phyloP scores from a whole-genome alignment of 495 filamentous ascomycete genomes.

The Pyronema omphalodes region DNA sequence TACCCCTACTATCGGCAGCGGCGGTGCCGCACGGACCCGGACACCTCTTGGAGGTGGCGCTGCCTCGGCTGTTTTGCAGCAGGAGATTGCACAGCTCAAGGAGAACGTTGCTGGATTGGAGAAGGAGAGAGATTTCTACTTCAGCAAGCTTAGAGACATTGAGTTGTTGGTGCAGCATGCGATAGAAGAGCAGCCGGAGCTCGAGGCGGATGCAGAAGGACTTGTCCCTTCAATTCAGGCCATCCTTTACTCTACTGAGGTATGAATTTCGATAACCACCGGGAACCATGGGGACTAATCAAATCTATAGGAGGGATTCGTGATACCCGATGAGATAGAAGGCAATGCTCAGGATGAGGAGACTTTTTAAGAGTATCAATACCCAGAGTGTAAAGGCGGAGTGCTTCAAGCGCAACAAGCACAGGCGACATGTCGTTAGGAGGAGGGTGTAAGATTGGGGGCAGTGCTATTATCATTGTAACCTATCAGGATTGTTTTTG shows the following conservation, averaged over 20 bases:
- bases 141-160: conserved; percentile 92
- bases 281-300: too few relatives aligned
- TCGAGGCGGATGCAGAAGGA: conserved; percentile 82
- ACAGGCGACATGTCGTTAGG: neutral
- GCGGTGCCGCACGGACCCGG: conserved; percentile 28
- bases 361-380: conserved; percentile 41
- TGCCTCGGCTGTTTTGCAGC: conserved; percentile 46
- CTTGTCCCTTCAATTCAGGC: conserved; percentile 86
- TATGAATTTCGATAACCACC: conserved; percentile 22
- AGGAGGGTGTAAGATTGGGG: neutral
- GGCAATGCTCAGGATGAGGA: conserved; percentile 41
- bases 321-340: conserved; percentile 51
- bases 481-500: neutral
- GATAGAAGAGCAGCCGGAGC: conserved; percentile 71
- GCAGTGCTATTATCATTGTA: neutral
- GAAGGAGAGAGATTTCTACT: conserved; percentile 96
- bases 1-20: conserved; percentile 44
- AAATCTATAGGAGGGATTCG: conserved; percentile 45
- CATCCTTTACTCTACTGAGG: conserved; percentile 93
- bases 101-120: conserved; percentile 72
- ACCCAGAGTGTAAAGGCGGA: neutral
- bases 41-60: conserved; percentile 35
- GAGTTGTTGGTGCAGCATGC: conserved; percentile 82
- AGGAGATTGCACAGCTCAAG: conserved; percentile 70
- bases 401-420: neutral